A percentile compares a stretch with the other conserved stretches of the same genome.
phyloP scores from a whole-genome alignment of 768 basidiomycete species.

The Leucocoprinus sp. region DNA sequence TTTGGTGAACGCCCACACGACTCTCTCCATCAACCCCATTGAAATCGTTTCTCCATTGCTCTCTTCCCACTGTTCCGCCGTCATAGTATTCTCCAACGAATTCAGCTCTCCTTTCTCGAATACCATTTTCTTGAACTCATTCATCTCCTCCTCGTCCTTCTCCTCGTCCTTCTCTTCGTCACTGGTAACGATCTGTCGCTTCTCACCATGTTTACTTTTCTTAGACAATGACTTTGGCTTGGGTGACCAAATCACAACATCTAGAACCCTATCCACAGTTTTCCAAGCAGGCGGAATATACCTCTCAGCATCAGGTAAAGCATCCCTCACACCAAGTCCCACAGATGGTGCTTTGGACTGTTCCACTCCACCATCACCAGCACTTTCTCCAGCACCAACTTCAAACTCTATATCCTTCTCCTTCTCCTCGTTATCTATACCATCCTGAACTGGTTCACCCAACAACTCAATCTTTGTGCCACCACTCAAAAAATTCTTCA shows the following conservation, averaged over 20 bases:
- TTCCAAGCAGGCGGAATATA: slow-evolving; percentile 78
- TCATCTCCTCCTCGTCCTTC: slow-evolving; percentile 23
- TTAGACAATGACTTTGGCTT: slow-evolving; percentile 13
- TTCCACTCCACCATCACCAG: too few relatives aligned
- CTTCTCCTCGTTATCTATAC: slow-evolving; percentile 22
- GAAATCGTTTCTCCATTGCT: slow-evolving; percentile 32
- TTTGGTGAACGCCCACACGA: slow-evolving; percentile 84
- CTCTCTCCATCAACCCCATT: slow-evolving; percentile 44
- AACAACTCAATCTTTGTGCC: slow-evolving; percentile 68
- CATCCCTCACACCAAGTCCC: slow-evolving; percentile 25
- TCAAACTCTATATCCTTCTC: slow-evolving; percentile 16
- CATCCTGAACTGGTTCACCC: slow-evolving; percentile 31
- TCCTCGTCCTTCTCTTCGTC: slow-evolving; percentile 25
- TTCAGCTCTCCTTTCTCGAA: slow-evolving; percentile 62
- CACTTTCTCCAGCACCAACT: slow-evolving; percentile 25
- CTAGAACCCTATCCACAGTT: slow-evolving; percentile 86
- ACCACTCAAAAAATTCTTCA: slow-evolving; percentile 67
- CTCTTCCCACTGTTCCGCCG: slow-evolving; percentile 55
- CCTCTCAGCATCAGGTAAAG: slow-evolving; percentile 62
- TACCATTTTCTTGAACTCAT: slow-evolving; percentile 27
- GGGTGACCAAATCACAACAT: slow-evolving; percentile 61
- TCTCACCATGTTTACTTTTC: slow-evolving; percentile 18
- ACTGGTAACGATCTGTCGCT: slow-evolving; percentile 19
- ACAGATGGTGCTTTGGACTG: slow-evolving; percentile 24
- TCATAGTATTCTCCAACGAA: slow-evolving; percentile 41